A percentile compares a stretch with the other conserved stretches of the same genome.
Conservation (phyloP, 2,329 filamentous ascomycete genomes). For the Hymenoscyphus repandus region DNA sequence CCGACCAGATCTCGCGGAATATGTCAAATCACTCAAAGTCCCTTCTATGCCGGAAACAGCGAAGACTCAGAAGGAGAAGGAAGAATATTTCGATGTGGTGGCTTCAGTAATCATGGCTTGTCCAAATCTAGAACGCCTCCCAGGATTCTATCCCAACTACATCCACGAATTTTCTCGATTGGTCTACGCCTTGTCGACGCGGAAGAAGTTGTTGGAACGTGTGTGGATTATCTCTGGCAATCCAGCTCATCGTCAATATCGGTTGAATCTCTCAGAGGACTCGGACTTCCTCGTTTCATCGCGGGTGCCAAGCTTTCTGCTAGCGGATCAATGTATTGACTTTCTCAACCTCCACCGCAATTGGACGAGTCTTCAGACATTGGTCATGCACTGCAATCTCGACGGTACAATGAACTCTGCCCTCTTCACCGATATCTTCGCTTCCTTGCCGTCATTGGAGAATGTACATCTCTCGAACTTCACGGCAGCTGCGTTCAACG, state of each 20-base stretch:
- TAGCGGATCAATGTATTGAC: conserved; percentile 37
- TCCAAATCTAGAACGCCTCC: conserved; percentile 56
- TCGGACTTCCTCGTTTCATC: conserved; percentile 17
- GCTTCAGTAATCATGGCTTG: conserved; percentile 60
- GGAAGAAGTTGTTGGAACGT: conserved; percentile 50
- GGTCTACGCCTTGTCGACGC: conserved; percentile 54
- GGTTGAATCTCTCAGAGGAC: conserved; percentile 21
- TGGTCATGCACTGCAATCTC: conserved; percentile 54
- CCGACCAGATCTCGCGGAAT: conserved; percentile 46
- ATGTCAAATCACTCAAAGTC: conserved; percentile 54
- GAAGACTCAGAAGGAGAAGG: conserved; percentile 31
- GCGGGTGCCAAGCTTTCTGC: conserved; percentile 34
- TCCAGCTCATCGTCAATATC: conserved; percentile 32
- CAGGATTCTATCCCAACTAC: conserved; percentile 49
- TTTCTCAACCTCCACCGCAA: conserved; percentile 48
- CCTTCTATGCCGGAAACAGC: conserved; percentile 40
- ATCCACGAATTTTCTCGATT: conserved; percentile 51
- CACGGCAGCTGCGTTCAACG: conserved; percentile 51
- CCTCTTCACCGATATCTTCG: conserved; percentile 46
- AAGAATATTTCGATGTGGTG: conserved; percentile 52
- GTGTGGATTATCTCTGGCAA: conserved; percentile 47
- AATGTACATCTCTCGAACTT: conserved; percentile 56
- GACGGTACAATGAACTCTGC: conserved; percentile 49
- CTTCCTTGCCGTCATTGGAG: conserved; percentile 48
- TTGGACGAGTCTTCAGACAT: conserved; percentile 50